These are phyloP conservation scores for Oenanthe sinensis DNA, from an alignment of 129 eudicot genomes.

Conservation along the genomic window DNA sequence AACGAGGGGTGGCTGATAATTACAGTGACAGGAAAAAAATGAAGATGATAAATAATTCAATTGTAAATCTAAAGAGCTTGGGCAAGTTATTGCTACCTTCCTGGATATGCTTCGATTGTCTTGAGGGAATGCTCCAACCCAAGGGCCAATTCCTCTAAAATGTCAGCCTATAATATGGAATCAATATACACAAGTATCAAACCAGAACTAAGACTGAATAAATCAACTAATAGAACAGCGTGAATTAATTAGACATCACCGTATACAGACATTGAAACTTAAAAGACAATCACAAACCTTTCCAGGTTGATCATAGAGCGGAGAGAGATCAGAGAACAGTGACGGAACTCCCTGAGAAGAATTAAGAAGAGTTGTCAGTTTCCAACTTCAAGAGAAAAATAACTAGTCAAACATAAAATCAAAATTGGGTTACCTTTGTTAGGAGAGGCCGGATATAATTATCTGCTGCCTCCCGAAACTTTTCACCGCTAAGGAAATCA, in stretches of 20 bases:
- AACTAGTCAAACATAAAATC: not conserved
- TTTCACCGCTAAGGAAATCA: constrained; percentile 70
- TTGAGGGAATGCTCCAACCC: constrained; percentile 68
- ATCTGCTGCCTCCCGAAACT: constrained; percentile 72
- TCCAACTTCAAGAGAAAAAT: constrained; percentile 9
- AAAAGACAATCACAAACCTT: constrained; percentile 58
- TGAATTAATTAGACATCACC: not conserved
- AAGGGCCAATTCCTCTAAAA: constrained; percentile 68
- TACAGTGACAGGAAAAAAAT: not conserved
- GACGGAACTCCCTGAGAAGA: constrained; percentile 86
- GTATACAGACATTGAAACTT: not conserved
- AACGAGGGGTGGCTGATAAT: not conserved
- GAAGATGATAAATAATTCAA: constrained; percentile 10
- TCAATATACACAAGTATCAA: not conserved
- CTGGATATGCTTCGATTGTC: constrained; percentile 71
- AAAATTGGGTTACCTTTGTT: constrained; percentile 47
- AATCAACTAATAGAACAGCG: not conserved
- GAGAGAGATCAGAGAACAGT: constrained; percentile 92
- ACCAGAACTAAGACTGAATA: not conserved
- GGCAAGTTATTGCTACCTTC: constrained; percentile 37
- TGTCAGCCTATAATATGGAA: constrained; percentile 47
- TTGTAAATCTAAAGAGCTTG: constrained; percentile 25
- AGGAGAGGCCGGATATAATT: constrained; percentile 69
- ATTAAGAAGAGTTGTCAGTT: constrained; percentile 7
- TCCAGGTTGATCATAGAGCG: constrained; percentile 87